Conservation (phyloP, 2,329 filamentous ascomycete species). For the Hymenoscyphus fructigenus region DNA sequence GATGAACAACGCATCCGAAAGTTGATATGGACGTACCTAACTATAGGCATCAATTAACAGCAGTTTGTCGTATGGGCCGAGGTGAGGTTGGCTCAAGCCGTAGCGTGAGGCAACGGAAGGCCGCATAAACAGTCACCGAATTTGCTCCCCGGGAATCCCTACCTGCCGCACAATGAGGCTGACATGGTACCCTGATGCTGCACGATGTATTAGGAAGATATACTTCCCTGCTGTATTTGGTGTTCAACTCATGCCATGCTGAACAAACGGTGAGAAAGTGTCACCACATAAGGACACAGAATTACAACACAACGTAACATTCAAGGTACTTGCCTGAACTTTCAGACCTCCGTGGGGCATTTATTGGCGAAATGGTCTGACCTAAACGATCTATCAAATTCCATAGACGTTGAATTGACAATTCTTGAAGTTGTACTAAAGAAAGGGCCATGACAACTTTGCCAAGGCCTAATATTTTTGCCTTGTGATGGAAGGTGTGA, state of each 20-base stretch:
- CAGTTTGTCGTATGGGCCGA: not conserved
- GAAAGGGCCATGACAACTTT: not conserved
- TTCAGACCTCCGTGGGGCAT: not conserved
- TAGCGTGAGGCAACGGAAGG: not conserved
- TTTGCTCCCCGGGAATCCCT: not conserved
- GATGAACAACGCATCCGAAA: slow-evolving; percentile 5
- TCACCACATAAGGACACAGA: not conserved
- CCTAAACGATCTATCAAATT: not conserved
- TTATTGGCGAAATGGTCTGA: slow-evolving; percentile 1
- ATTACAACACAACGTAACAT: slow-evolving; percentile 5
- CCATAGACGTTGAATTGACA: not conserved
- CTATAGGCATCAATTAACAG: not conserved
- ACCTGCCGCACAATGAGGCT: not conserved
- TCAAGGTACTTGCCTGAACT: not conserved
- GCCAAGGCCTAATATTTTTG: not conserved
- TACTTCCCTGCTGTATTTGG: not conserved
- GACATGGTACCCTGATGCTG: not conserved
- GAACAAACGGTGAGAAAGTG: not conserved
- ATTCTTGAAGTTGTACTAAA: not conserved
- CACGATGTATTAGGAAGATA: not conserved
- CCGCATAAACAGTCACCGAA: not conserved
- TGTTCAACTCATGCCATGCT: not conserved
- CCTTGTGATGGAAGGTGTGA: not conserved
- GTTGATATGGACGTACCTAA: not conserved
- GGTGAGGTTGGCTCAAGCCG: not conserved